Conservation (phyloP, 805 yeast species). For the Candida tallmaniae region DNA sequence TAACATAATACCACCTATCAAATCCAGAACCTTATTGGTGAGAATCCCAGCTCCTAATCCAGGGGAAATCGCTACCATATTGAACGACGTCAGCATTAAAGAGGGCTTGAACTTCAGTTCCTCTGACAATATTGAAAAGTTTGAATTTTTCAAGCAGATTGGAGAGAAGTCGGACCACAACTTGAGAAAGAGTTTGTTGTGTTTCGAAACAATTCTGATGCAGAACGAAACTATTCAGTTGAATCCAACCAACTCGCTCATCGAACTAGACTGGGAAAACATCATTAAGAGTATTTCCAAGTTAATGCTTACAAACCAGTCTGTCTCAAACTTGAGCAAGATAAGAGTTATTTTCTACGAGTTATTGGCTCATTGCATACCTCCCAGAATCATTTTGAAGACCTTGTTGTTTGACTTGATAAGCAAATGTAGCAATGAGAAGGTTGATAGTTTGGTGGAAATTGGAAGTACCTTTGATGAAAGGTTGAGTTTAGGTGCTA, state of each 20-base stretch:
- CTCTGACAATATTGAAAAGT: slow-evolving; percentile 22
- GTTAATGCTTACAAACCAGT: slow-evolving; percentile 54
- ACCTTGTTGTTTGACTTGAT: slow-evolving; percentile 45
- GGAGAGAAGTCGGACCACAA: slow-evolving; percentile 62
- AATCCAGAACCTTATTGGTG: slow-evolving; percentile 86
- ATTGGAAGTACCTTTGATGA: slow-evolving; percentile 75
- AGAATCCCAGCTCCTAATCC: slow-evolving; percentile 78
- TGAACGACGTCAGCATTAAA: slow-evolving; percentile 50
- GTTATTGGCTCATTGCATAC: slow-evolving; percentile 87
- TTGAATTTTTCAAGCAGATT: slow-evolving; percentile 43
- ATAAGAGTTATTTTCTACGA: slow-evolving; percentile 74
- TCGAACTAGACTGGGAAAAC: slow-evolving; percentile 86
- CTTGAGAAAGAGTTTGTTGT: slow-evolving; percentile 69
- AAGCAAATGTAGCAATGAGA: slow-evolving; percentile 15
- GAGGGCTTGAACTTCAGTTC: slow-evolving; percentile 48
- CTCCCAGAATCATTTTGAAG: slow-evolving; percentile 76
- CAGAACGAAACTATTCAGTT: slow-evolving; percentile 50
- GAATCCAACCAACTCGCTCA: slow-evolving; percentile 39
- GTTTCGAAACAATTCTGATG: slow-evolving; percentile 78
- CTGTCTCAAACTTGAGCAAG: slow-evolving; percentile 57
- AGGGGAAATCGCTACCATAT: slow-evolving; percentile 53
- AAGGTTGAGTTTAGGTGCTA: slow-evolving; percentile 77
- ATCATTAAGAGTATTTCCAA: slow-evolving; percentile 65
- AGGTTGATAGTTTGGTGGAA: slow-evolving; percentile 48
- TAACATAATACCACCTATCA: slow-evolving; percentile 88